A percentile compares a stretch with the other conserved stretches of the same genome.
Evolutionary conservation across 2,329 filamentous ascomycete species (phyloP).

Genomic region (Bipolaris gigantea): DNA sequence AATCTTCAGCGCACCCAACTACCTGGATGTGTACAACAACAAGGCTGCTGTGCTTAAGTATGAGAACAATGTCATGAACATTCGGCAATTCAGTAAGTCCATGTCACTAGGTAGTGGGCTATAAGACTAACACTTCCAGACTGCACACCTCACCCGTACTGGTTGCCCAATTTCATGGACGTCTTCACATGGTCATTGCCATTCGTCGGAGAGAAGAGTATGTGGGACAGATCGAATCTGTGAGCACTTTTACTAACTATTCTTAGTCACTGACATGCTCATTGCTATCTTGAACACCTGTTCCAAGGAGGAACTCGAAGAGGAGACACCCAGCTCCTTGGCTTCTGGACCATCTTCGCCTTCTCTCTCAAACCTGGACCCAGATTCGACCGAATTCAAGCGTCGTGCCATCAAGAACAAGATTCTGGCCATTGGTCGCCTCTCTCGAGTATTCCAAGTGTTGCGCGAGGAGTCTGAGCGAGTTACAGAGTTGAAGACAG

Average conservation of each 20-base stretch:
- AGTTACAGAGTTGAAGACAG: conserved; percentile 97
- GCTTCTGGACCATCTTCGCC: conserved; percentile 75
- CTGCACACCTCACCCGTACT: conserved; percentile 98
- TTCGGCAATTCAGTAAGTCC: conserved; percentile 79
- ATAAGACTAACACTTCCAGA: conserved; percentile 48
- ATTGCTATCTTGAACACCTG: conserved; percentile 98
- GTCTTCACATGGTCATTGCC: conserved; percentile 99
- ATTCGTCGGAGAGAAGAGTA: conserved; percentile 91
- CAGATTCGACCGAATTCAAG: conserved; percentile 90
- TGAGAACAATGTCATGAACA: conserved; percentile 99
- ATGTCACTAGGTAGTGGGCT: neutral
- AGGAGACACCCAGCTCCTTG: conserved; percentile 77
- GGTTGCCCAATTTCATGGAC: conserved; percentile 99
- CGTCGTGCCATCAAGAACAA: conserved; percentile 99
- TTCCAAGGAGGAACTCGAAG: conserved; percentile 95
- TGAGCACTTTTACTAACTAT: conserved; percentile 20
- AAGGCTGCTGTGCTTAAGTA: conserved; percentile 99
- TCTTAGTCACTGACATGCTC: conserved; percentile 85
- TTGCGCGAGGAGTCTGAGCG: conserved; percentile 95
- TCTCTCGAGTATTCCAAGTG: conserved; percentile 98
- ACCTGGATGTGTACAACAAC: conserved; percentile 99
- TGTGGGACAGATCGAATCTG: conserved; percentile 4
- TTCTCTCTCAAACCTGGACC: conserved; percentile 66
- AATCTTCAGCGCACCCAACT: conserved; percentile 98
- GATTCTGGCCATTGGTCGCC: conserved; percentile 92